Base-by-base conservation (phyloP, 2,329 filamentous ascomycete genomes). In the Westerdykella sp. region DNA sequence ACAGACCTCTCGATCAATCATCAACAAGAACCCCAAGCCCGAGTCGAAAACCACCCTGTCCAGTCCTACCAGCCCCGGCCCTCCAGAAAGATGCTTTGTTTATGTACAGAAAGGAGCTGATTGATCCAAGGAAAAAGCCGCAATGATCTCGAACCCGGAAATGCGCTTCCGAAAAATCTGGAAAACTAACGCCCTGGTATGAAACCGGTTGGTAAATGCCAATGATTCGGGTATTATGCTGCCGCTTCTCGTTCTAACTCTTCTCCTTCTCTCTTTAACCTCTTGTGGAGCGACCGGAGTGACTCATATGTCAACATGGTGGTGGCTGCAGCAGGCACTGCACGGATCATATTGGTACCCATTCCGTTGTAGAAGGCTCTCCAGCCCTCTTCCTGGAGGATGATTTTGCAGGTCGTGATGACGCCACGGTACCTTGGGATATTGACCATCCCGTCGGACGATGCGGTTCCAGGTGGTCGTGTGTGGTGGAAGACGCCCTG, bases 241-340 rank as follows among this genome's bases (percentile, higher is more conserved):
- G 40, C 45, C n/a, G 53, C 39, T 42, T 49, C 44, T 42, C 48
- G 45, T 31, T 49, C 45, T 48, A 63, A 53, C 28, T 55, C 51
- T 34, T 55, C 47, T 11, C 75, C 78, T 57, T 80, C 76, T 45
- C 72, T 69, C 56, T 81, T 78, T 43, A 80, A 52, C 42, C 68
- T 62, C 36, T 62, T 70, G 40, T 72, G 71, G 42, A 81, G 72
- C 13, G 70, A 63, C 46, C 76, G 76, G 52, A 84, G 65, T 53
- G 84, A 93, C 70, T 98, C 93, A 62, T 95, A 98, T 11, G 91
- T 97, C 62, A 97, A 76, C 84, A 98, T 94, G 3, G 93, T 98
- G 21, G 95, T 95, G 59, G 95, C 95, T 15, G 93, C 91, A 16
- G 93, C 89, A 25, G 93, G 93, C 11, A 98, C 84, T 6, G 93